Evolutionary conservation across 2,329 filamentous ascomycete species (phyloP).

Genomic region (Periconia sp.): DNA sequence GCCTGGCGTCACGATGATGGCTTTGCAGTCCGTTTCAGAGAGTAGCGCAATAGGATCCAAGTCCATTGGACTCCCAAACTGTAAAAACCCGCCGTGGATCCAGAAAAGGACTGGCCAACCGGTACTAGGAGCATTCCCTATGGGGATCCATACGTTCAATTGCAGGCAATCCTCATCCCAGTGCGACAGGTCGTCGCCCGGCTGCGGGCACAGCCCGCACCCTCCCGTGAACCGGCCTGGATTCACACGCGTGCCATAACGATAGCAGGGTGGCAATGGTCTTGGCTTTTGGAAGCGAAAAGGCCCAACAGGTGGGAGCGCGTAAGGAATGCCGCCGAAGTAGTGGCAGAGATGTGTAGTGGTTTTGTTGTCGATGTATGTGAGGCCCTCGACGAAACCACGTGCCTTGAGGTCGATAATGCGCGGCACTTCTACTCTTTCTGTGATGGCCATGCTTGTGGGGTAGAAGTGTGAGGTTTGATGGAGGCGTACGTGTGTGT

Average conservation of each 20-base stretch:
- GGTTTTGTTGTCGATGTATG: conserved; percentile 44
- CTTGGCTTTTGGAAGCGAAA: conserved; percentile 59
- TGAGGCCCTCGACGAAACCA: conserved; percentile 58
- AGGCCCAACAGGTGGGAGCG: conserved; percentile 55
- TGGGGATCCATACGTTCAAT: conserved; percentile 62
- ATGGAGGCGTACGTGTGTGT: too few species aligned
- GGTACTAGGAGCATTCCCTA: conserved; percentile 49
- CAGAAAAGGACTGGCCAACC: conserved; percentile 66
- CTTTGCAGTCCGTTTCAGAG: conserved; percentile 52
- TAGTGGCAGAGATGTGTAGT: conserved; percentile 53
- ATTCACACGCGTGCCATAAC: conserved; percentile 57
- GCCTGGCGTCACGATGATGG: conserved; percentile 61
- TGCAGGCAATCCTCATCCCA: conserved; percentile 64
- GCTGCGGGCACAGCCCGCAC: conserved; percentile 58
- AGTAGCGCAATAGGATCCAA: conserved; percentile 54
- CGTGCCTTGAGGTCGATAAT: conserved; percentile 48
- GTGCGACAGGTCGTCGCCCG: conserved; percentile 18
- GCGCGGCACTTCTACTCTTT: conserved; percentile 32
- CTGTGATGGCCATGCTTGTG: conserved; percentile 15
- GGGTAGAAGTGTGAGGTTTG: conserved; percentile 16
- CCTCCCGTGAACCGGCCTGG: conserved; percentile 54
- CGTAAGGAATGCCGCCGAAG: conserved; percentile 64
- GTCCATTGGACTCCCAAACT: conserved; percentile 60
- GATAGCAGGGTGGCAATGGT: conserved; percentile 54
- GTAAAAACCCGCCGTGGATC: conserved; percentile 65